Percentiles rank a stretch among this genome's conserved stretches.
Evolutionary conservation across 495 filamentous ascomycete species (phyloP).

Genomic region (Jackrogersella minutella): DNA sequence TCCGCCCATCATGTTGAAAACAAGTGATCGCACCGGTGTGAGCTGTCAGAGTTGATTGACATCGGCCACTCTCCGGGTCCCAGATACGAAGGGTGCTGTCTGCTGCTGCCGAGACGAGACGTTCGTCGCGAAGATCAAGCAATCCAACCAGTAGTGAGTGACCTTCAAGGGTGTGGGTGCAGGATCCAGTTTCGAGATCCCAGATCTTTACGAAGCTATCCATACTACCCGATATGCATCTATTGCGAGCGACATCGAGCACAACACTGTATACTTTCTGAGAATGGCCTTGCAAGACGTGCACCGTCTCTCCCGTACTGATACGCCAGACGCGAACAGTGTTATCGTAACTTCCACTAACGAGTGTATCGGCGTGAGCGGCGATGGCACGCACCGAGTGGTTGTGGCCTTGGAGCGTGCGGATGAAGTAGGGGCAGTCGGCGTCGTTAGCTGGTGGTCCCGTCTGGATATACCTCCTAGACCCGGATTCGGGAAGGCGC

Average conservation of each 20-base stretch:
- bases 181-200: slow-evolving; percentile 88
- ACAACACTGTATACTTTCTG: slow-evolving; percentile 99
- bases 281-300: slow-evolving; percentile 85
- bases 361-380: slow-evolving; percentile 92
- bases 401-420: slow-evolving; percentile 82
- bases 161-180: slow-evolving; percentile 90
- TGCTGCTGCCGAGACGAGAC: slow-evolving; percentile 92
- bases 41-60: slow-evolving; percentile 85
- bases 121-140: slow-evolving; percentile 84
- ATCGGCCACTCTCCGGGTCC: slow-evolving; percentile 94
- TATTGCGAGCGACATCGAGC: slow-evolving; percentile 87
- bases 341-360: slow-evolving; percentile 98
- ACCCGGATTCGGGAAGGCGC: slow-evolving; percentile 86
- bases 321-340: slow-evolving; percentile 98
- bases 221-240: slow-evolving; percentile 98
- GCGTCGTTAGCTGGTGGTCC: slow-evolving; percentile 78
- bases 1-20: slow-evolving; percentile 97
- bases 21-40: slow-evolving; percentile 98
- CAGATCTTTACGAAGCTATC: slow-evolving; percentile 98
- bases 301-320: slow-evolving; percentile 88
- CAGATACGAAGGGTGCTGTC: slow-evolving; percentile 96
- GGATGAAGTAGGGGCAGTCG: slow-evolving; percentile 93
- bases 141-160: slow-evolving; percentile 94
- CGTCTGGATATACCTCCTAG: slow-evolving; percentile 76
- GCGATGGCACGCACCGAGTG: slow-evolving; percentile 99